Conservation (phyloP, 495 filamentous ascomycete species). For the Mytilinidion resinicola region DNA sequence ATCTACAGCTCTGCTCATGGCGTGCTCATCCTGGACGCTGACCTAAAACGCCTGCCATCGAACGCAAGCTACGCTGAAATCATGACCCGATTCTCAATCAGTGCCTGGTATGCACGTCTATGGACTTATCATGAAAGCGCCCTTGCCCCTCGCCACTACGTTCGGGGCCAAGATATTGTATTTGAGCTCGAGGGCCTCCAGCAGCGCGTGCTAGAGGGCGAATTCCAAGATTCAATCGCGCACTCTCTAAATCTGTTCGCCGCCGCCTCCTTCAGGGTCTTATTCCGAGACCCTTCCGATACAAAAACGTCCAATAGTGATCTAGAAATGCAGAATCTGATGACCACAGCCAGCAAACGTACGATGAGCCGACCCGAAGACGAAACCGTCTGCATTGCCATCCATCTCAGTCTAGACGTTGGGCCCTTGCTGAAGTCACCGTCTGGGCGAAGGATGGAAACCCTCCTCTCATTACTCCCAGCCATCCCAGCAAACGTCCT, state of each 20-base stretch:
- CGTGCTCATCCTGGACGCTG: slow-evolving; percentile 6
- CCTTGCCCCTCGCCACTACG: slow-evolving; percentile 1
- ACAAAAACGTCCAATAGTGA: background rate
- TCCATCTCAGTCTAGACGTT: background rate
- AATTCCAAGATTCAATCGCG: background rate
- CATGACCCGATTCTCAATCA: background rate
- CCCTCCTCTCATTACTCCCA: background rate
- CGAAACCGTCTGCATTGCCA: background rate
- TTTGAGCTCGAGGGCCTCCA: background rate
- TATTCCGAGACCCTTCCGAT: background rate
- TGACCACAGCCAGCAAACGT: background rate
- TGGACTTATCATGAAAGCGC: slow-evolving; percentile 10
- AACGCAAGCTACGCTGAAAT: background rate
- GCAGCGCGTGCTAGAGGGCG: background rate
- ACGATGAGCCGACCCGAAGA: background rate
- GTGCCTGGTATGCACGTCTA: slow-evolving; percentile 1
- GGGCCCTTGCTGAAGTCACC: background rate
- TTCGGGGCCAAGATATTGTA: background rate
- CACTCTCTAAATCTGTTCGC: background rate
- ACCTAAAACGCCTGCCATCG: background rate
- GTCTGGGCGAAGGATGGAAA: background rate
- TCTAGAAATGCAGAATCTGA: background rate
- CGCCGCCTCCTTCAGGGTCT: background rate
- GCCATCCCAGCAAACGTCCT: slow-evolving; percentile 4
- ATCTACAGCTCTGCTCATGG: slow-evolving; percentile 3